Conservation (phyloP, 768 basidiomycete species). For the Tulasnella sp. region DNA sequence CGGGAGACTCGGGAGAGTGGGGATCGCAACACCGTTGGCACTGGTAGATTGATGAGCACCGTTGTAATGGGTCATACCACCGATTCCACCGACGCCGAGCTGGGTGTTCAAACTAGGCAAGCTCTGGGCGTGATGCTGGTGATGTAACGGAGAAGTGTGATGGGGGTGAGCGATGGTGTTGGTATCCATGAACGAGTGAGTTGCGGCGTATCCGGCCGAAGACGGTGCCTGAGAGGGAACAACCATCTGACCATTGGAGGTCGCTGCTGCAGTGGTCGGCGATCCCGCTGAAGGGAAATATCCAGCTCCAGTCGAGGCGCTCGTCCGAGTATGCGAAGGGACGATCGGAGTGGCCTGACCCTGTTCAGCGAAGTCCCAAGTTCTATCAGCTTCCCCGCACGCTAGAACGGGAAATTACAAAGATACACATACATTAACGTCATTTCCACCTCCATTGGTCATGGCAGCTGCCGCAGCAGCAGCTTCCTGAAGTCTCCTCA, state of each 20-base stretch:
- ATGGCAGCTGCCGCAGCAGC: constrained; percentile 54
- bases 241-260: constrained; percentile 6
- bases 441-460: constrained; percentile 39
- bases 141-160: constrained; percentile 20
- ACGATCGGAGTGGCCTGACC: constrained; percentile 12
- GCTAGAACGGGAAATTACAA: neutral
- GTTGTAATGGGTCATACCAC: constrained; percentile 1
- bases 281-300: constrained; percentile 21
- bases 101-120: constrained; percentile 16
- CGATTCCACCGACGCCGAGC: neutral
- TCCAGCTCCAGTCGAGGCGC: constrained; percentile 12
- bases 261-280: neutral
- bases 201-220: neutral
- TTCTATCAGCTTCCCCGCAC: neutral
- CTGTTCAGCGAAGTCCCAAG: neutral
- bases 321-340: constrained; percentile 19
- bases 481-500: constrained; percentile 73
- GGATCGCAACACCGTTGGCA: constrained; percentile 8
- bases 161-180: constrained; percentile 27
- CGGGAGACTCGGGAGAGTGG: constrained; percentile 19
- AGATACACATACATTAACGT: constrained; percentile 12
- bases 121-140: constrained; percentile 18
- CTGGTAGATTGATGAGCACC: neutral
- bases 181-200: constrained; percentile 30
- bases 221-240: constrained; percentile 26